Evolutionary conservation across 2,329 filamentous ascomycete genomes (phyloP), one percentile per base, ranked within the genome.

Genomic region (Aspergillus novofumigatus): DNA sequence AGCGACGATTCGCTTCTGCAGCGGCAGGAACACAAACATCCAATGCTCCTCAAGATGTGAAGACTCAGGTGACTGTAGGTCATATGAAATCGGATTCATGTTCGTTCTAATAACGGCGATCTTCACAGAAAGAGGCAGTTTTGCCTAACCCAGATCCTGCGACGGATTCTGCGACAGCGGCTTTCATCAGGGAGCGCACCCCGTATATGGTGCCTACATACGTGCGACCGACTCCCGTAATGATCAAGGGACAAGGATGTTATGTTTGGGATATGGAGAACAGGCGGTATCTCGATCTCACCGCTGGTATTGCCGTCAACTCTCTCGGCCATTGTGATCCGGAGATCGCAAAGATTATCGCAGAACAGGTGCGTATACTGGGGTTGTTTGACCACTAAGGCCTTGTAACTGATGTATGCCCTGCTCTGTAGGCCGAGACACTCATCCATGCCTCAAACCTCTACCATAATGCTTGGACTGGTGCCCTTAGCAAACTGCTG

Each of bases 141-240:
- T 70, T 88, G 11, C 81, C 88, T 9, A 91, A 88, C 64, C 83
- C 89, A 51, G 91, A 95, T 69, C 91, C 91, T 38, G 69, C 86
- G 14, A 67, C 83, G 50, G 88, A 91, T 74, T 94, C 91, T 0
- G 79, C 85, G 66, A 95, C 90, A 62, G 84, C 86, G 35, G 82
- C 86, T 29, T 83, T 96, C 58, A 85, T 96, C 62, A 82, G 85
- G 64, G 85, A 90, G 59, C 86, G 92, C 67, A 83, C 87, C 32
- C 89, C 90, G 3, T 97, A 87, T 77, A 97, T 99, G 93, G 90
- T 99, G 28, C 88, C 92, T 2, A 99, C 94, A 53, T 99, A 99
- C 76, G 86, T 91, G 53, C 90, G 94, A 26, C 93, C 94, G 51
- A 83, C 89, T 48, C 91, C 92, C 2, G 90, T 97, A 70, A 97